phyloP scores from a whole-genome alignment of 331 rosid species.

The Saraca asoca region DNA sequence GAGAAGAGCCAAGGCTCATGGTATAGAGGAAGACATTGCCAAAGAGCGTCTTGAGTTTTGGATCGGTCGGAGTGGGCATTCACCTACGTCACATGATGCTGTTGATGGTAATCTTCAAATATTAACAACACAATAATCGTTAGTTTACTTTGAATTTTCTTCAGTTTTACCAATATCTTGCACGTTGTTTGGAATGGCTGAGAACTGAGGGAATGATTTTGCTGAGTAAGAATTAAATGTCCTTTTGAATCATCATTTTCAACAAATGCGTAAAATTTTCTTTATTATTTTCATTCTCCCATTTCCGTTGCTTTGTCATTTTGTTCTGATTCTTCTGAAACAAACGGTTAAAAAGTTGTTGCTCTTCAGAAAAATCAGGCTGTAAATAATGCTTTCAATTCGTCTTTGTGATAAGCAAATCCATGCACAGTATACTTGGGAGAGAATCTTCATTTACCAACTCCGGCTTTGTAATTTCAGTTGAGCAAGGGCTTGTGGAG shows the following conservation, averaged over 20 bases:
- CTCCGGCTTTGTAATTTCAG: constrained; percentile 46
- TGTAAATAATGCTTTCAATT: constrained; percentile 7
- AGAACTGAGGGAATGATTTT: no score
- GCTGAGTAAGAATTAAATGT: no score
- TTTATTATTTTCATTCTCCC: no score
- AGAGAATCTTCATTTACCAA: constrained; percentile 1
- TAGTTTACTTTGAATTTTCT: no score
- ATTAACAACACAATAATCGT: neutral
- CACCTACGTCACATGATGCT: constrained; percentile 93
- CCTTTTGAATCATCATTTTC: no score
- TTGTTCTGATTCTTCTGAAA: no score
- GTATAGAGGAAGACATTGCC: constrained; percentile 77
- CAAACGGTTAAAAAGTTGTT: neutral
- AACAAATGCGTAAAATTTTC: no score
- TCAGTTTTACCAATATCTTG: no score
- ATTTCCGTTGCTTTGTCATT: no score
- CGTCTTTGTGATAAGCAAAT: constrained; percentile 21
- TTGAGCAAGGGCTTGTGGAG: constrained; percentile 85
- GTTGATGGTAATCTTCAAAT: constrained; percentile 54
- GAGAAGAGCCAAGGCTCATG: constrained; percentile 93
- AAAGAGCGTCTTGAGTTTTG: constrained; percentile 90
- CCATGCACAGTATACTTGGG: constrained; percentile 12
- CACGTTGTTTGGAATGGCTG: no score
- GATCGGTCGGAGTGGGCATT: constrained; percentile 79
- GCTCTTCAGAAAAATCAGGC: neutral